Evolutionary conservation across 2,329 filamentous ascomycete species (phyloP).

Genomic region (Xylaria polymorpha): DNA sequence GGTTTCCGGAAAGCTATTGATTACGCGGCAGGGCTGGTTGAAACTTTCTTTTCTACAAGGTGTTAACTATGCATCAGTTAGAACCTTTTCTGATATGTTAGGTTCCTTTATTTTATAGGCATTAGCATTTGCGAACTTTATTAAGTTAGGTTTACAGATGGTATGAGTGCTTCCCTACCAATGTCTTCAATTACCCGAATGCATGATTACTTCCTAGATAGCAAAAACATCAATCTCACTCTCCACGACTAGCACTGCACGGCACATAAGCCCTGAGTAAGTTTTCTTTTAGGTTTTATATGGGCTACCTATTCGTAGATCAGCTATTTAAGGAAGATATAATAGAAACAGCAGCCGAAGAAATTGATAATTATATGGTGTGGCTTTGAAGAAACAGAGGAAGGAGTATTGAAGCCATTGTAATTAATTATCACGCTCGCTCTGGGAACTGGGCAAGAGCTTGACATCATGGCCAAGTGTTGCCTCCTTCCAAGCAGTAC

Average conservation of each 20-base stretch:
- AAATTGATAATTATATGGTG: too few relatives aligned
- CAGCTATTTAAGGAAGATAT: too few relatives aligned
- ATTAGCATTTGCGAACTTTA: too few relatives aligned
- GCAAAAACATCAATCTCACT: neutral
- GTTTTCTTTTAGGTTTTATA: neutral
- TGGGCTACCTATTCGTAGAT: neutral
- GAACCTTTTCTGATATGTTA: too few relatives aligned
- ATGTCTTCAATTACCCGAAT: too few relatives aligned
- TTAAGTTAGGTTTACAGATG: too few relatives aligned
- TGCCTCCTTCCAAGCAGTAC: neutral
- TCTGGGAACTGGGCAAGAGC: neutral
- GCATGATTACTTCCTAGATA: neutral
- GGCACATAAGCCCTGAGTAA: neutral
- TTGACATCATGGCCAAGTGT: neutral
- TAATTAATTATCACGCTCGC: neutral
- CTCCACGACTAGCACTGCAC: neutral
- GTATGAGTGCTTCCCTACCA: too few relatives aligned
- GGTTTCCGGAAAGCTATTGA: too few relatives aligned
- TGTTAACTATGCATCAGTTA: too few relatives aligned
- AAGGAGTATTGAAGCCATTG: neutral
- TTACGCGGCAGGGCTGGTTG: too few relatives aligned
- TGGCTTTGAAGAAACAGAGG: neutral
- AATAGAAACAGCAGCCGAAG: neutral
- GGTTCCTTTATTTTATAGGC: too few relatives aligned
- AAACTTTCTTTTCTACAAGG: too few relatives aligned